Base-by-base conservation (phyloP, 177 flowering plant genomes). In the Tripterygium wilfordii region DNA sequence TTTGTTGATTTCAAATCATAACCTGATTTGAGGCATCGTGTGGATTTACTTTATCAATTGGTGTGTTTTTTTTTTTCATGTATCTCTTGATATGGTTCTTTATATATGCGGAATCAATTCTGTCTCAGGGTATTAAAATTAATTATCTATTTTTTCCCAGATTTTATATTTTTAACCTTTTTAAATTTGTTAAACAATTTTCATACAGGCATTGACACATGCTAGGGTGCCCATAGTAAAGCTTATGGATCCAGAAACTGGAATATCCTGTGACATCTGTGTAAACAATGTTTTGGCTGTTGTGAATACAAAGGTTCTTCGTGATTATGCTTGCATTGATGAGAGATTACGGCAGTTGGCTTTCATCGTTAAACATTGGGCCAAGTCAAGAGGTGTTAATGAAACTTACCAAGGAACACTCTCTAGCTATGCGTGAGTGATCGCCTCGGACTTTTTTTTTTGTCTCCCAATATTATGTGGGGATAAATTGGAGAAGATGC, bases 161-260 rank as follows among this genome's bases (percentile, higher is more conserved):
- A n/a, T n/a, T n/a, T n/a, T n/a, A n/a, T n/a, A n/a, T n/a, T n/a
- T n/a, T n/a, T n/a, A n/a, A n/a, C n/a, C n/a, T n/a, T n/a, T n/a
- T n/a, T n/a, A n/a, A 4, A 4, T 38, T 4, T 38, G 15, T 7
- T 13, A 15, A 4, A 2, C 5, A 6, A 4, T 38, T 38, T 38
- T 4, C 13, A 23, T 38, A 32, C 79, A 94, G 99, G 97, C 97
- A 19, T 40, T 94, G 53, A 85, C 92, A 8, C 96, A 85, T 53
- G 97, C 99, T 19, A 77, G 99, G 70, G 99, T 94, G n/a, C 99
- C 99, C 7, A 83, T 94, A 32, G 97, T 94, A 51, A 94, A 94
- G 86, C 92, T 94, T 52, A 80, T 65, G 96, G 97, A 94, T 64
- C 99, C 99, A 12, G 85, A 23, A 7, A 89, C 96, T 54, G 88